A percentile compares a stretch with the other conserved stretches of the same genome.
Conservation (phyloP, 768 basidiomycete species). For the Collybia nuda region DNA sequence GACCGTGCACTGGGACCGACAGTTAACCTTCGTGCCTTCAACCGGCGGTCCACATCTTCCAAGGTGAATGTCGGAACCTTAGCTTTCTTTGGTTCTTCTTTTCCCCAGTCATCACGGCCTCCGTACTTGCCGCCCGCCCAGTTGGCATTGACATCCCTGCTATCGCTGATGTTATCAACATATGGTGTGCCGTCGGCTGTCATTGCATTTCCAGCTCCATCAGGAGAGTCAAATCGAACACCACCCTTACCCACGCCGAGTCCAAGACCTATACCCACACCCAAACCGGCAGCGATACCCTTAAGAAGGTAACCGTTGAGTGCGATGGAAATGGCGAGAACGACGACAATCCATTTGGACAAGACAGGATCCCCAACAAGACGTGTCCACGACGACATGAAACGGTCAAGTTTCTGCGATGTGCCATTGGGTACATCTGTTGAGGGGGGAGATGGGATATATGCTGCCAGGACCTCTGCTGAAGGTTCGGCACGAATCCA, state of each 20-base stretch:
- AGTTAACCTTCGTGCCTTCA: slow-evolving; percentile 31
- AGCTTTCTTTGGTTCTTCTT: too few relatives aligned
- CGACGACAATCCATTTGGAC: slow-evolving; percentile 91
- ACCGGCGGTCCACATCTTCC: slow-evolving; percentile 53
- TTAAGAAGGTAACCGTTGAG: slow-evolving; percentile 94
- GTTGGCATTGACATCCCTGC: slow-evolving; percentile 5
- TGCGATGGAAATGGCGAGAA: slow-evolving; percentile 81
- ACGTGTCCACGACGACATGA: slow-evolving; percentile 87
- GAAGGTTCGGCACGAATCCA: slow-evolving; percentile 48
- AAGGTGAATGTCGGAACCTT: slow-evolving; percentile 43
- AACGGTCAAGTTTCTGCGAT: slow-evolving; percentile 67
- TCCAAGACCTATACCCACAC: slow-evolving; percentile 22
- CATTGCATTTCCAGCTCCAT: slow-evolving; percentile 9
- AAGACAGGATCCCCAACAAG: slow-evolving; percentile 94
- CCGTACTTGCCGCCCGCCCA: not conserved
- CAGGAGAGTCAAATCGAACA: slow-evolving; percentile 22
- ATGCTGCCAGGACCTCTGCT: slow-evolving; percentile 7
- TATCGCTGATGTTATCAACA: slow-evolving; percentile 19
- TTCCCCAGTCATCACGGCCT: not conserved
- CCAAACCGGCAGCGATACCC: slow-evolving; percentile 66
- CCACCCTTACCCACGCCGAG: slow-evolving; percentile 14
- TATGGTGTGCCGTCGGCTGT: slow-evolving; percentile 12
- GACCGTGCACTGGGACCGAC: not conserved
- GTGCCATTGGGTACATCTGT: slow-evolving; percentile 8
- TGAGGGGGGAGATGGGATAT: slow-evolving; percentile 1